Conservation (phyloP, 106 monocot species). For the Acorus gramineus region DNA sequence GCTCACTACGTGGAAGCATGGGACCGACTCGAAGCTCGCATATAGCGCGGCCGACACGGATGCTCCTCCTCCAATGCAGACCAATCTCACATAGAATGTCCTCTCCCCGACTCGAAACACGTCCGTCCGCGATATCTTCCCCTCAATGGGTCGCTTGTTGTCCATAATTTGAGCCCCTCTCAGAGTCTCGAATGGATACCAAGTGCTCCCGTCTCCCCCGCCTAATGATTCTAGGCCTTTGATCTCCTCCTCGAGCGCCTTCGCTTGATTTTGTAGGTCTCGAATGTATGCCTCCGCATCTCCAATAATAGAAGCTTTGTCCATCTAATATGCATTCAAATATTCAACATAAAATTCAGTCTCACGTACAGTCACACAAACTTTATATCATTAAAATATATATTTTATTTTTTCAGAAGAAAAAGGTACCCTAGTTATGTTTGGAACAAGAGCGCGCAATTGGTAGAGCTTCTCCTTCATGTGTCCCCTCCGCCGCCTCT, state of each 20-base stretch:
- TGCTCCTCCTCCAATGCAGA: conserved; percentile 24
- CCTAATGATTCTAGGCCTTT: conserved; percentile 19
- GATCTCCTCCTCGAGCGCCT: conserved; percentile 37
- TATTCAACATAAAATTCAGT: not conserved
- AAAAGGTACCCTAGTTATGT: conserved; percentile 61
- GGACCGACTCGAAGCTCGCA: conserved; percentile 40
- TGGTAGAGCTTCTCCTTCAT: conserved; percentile 89
- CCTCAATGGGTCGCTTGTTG: not conserved
- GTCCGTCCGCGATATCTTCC: conserved; percentile 18
- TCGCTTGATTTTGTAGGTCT: conserved; percentile 28
- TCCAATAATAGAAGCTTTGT: conserved; percentile 68
- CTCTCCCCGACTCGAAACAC: conserved; percentile 32
- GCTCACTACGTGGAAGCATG: conserved; percentile 34
- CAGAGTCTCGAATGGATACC: not conserved
- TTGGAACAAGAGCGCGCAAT: conserved; percentile 67
- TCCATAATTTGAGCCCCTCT: not conserved
- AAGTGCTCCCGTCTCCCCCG: not conserved
- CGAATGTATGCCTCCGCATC: conserved; percentile 54
- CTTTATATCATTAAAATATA: not conserved
- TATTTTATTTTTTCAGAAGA: not conserved
- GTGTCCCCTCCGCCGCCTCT: conserved; percentile 48
- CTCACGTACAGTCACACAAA: not conserved
- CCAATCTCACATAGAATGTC: conserved; percentile 35
- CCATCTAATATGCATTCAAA: conserved; percentile 40
- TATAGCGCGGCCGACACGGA: conserved; percentile 26